A percentile compares a stretch with the other conserved stretches of the same genome.
These are phyloP conservation scores for Tetrapisispora pingtungensis DNA, from an alignment of 805 yeast species.

Conservation along the genomic window DNA sequence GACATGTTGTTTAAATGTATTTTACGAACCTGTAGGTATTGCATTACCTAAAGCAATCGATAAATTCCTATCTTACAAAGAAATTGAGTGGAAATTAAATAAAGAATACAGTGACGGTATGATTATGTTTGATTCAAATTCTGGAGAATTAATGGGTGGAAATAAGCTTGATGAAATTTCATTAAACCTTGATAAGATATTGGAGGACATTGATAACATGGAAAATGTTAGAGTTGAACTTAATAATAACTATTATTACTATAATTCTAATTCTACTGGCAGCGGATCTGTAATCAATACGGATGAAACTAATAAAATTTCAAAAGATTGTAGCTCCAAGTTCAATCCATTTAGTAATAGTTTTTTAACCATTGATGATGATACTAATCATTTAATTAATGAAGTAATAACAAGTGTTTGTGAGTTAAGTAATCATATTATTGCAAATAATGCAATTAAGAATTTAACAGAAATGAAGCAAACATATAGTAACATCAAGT, in stretches of 20 bases:
- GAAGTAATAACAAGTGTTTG: conserved; percentile 34
- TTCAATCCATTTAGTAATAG: neutral
- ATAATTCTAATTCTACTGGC: neutral
- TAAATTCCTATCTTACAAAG: conserved; percentile 26
- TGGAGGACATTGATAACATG: conserved; percentile 14
- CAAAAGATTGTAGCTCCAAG: neutral
- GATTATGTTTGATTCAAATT: conserved; percentile 11
- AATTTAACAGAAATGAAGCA: conserved; percentile 46
- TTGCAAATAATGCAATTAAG: conserved; percentile 45
- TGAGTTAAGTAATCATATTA: conserved; percentile 46
- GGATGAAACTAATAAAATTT: neutral
- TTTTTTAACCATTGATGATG: neutral
- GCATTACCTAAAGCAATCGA: conserved; percentile 31
- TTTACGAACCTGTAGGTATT: conserved; percentile 36
- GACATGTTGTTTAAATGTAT: conserved; percentile 41
- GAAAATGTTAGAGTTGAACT: neutral
- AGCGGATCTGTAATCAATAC: no score
- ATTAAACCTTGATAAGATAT: conserved; percentile 16
- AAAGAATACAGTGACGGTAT: conserved; percentile 13
- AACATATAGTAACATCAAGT: conserved; percentile 36
- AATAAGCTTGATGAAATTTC: conserved; percentile 10
- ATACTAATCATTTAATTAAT: conserved; percentile 15
- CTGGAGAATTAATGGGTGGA: conserved; percentile 12
- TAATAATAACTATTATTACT: neutral
- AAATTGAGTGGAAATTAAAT: conserved; percentile 12